A percentile compares a stretch with the other conserved stretches of the same genome.
phyloP scores from a whole-genome alignment of 208 protist genomes.

The Zelonia costaricensis region DNA sequence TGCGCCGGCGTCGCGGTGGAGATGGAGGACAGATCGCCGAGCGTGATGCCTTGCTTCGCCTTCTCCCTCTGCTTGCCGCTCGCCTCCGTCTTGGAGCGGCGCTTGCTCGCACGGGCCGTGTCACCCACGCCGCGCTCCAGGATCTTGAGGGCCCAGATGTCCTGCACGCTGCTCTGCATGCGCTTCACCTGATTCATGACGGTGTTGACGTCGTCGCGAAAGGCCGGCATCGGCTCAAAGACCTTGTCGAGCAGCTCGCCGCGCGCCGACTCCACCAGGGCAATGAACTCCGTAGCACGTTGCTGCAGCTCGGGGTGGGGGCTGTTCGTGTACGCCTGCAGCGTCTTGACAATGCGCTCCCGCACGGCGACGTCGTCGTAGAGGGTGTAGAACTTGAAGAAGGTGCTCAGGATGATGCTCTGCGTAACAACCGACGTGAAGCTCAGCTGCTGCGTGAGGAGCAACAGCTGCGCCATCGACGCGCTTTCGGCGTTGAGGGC shows the following conservation, averaged over 20 bases:
- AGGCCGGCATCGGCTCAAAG: constrained; percentile 72
- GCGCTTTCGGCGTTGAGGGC: constrained; percentile 88
- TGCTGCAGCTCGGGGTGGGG: constrained; percentile 98
- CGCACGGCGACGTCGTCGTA: constrained; percentile 88
- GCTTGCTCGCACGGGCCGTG: constrained; percentile 1
- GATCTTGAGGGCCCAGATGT: constrained; percentile 48
- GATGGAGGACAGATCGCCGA: constrained; percentile 92
- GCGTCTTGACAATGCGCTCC: constrained; percentile 70
- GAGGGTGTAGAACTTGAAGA: constrained; percentile 96
- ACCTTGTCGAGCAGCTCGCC: constrained; percentile 66
- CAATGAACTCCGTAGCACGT: constrained; percentile 95
- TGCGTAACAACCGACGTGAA: constrained; percentile 70
- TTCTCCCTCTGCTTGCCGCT: constrained; percentile 39
- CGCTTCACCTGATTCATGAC: constrained; percentile 37
- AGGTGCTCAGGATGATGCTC: constrained; percentile 93
- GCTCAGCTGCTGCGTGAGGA: constrained; percentile 80
- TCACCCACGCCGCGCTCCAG: constrained; percentile 25
- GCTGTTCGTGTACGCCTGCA: constrained; percentile 60
- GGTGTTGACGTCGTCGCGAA: constrained; percentile 42
- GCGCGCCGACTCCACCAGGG: constrained; percentile 71
- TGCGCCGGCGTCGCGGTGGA: constrained; percentile 97
- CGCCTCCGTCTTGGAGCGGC: constrained; percentile 5
- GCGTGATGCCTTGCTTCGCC: constrained; percentile 54
- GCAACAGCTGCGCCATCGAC: constrained; percentile 81
- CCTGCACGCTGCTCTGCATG: constrained; percentile 27